phyloP scores from a whole-genome alignment of 768 basidiomycete genomes.

The Paxillus ammoniavirescens region DNA sequence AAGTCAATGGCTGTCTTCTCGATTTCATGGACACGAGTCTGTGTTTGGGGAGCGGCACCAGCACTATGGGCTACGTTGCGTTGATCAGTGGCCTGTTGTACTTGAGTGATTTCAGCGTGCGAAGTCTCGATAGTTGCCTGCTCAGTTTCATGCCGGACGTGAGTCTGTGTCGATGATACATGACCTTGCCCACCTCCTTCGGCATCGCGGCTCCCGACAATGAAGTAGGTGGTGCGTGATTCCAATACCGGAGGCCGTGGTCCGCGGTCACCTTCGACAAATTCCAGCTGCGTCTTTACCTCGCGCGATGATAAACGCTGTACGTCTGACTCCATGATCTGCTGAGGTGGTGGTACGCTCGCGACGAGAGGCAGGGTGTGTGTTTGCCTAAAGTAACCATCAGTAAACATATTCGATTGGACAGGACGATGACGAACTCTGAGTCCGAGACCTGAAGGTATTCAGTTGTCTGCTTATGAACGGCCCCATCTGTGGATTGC shows the following conservation, averaged over 20 bases:
- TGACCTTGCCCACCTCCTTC: too few species aligned
- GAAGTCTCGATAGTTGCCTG: background rate
- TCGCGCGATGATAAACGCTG: background rate
- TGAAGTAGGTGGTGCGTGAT: background rate
- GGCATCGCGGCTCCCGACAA: background rate
- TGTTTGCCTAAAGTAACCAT: slow-evolving; percentile 5
- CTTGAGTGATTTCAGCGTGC: background rate
- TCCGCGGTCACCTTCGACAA: background rate
- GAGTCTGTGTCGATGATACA: background rate
- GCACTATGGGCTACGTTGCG: background rate
- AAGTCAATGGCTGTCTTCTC: background rate
- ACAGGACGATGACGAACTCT: slow-evolving; percentile 6
- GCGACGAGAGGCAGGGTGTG: background rate
- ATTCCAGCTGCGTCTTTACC: background rate
- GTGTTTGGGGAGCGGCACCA: background rate
- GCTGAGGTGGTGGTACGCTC: background rate
- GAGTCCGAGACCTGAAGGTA: background rate
- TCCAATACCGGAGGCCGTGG: background rate
- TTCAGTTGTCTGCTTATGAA: background rate
- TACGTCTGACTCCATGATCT: background rate
- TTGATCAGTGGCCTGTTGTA: background rate
- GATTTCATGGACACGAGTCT: background rate
- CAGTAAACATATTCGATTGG: background rate
- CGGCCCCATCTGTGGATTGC: background rate
- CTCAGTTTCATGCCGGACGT: background rate